Evolutionary conservation across 345 rosid genomes (phyloP).

Genomic region (Salix caprea): DNA sequence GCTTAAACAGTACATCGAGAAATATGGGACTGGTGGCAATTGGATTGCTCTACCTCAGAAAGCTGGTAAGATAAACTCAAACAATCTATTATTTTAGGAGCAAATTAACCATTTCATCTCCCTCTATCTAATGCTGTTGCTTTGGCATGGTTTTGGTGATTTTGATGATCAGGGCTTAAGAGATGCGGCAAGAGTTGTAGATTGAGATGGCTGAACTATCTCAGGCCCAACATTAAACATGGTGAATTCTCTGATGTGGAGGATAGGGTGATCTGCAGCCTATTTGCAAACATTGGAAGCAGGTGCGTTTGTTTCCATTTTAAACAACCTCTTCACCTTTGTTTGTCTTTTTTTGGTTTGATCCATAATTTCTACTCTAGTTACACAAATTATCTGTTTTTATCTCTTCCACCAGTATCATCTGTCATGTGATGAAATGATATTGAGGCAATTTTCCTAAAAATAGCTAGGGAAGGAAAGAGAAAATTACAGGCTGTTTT

Average conservation of each 20-base stretch:
- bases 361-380: background rate
- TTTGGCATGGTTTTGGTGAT: slow-evolving; percentile 1
- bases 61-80: slow-evolving; percentile 52
- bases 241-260: slow-evolving; percentile 88
- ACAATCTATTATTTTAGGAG: background rate
- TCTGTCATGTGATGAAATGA: background rate
- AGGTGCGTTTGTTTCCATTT: slow-evolving; percentile 40
- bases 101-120: background rate
- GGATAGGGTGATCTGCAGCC: slow-evolving; percentile 67
- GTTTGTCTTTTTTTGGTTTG: background rate
- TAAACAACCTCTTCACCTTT: background rate
- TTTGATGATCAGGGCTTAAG: slow-evolving; percentile 50
- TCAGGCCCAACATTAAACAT: slow-evolving; percentile 91
- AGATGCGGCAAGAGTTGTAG: slow-evolving; percentile 99
- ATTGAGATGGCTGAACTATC: slow-evolving; percentile 92
- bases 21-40: slow-evolving; percentile 81
- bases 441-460: background rate
- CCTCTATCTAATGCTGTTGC: background rate
- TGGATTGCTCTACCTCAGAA: slow-evolving; percentile 94
- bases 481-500: background rate
- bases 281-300: slow-evolving; percentile 88
- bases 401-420: background rate
- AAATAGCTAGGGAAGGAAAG: background rate
- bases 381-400: background rate
- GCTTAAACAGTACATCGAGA: slow-evolving; percentile 78